Base-by-base conservation (phyloP, 805 yeast species). In the Candida koratica region DNA sequence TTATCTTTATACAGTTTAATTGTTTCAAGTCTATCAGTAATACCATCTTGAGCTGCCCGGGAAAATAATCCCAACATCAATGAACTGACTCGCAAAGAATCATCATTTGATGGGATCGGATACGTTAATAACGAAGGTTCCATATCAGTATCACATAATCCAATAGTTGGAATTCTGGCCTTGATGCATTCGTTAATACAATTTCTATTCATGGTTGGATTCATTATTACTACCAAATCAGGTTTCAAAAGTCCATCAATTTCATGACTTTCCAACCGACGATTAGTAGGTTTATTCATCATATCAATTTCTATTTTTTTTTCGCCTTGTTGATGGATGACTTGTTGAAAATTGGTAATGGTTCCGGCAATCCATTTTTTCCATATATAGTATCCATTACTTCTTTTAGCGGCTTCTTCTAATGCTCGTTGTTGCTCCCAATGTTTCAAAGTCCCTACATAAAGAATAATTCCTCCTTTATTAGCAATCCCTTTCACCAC, bases 31-130 rank as follows among this genome's bases (percentile, higher is more conserved):
- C 95, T 74, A 46, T 66, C 69, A 28, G 71, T 61, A 41, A 79
- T 68, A 26, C 98, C 98, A 33, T 69, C 71, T 56, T 83, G 80
- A 18, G 93, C 97, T 11, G 97, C 89, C 53, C 74, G 81, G 15
- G 93, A 80, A 43, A 93, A 69, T 13, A 89, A 80, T 41, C 97
- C 97, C 37, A 79, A 65, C 48, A 93, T 73, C 46, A 93, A 67
- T 45, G 85, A 81, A 7, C 83, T 78, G 6, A 95, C 75, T 58
- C 98, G 76, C 40, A 78, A 64, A 6, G 95, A 82, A 57, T 89
- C 97, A 58, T 93, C 97, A 56, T 93, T 93, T 44, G 95, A 95
- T 12, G 97, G 97, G 47, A 93, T 84, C 34, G 97, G 95, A 55
- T 93, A 93, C 1, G 96, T 87, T 36, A 90, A 84, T 48, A 83